These are phyloP conservation scores for Paramecium bursaria DNA, from an alignment of 73 alveolate genomes.

Conservation along the genomic window DNA sequence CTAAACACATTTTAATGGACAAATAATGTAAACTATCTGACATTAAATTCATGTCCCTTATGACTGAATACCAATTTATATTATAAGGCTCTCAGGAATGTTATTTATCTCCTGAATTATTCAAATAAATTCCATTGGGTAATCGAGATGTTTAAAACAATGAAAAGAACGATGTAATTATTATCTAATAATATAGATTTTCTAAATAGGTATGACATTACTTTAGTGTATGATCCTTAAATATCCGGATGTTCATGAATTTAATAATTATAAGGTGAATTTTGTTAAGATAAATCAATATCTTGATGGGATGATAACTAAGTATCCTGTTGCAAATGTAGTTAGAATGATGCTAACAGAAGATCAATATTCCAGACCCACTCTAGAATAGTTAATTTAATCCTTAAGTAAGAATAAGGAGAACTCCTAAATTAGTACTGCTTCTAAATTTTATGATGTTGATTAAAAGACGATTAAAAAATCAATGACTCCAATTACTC, in stretches of 20 bases:
- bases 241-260: conserved; percentile 27
- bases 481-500: conserved; percentile 41
- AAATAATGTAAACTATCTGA: background rate
- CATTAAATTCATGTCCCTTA: conserved; percentile 14
- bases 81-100: background rate
- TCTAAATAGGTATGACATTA: conserved; percentile 2
- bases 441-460: background rate
- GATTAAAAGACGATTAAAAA: background rate
- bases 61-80: background rate
- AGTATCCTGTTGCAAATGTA: background rate
- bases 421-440: background rate
- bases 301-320: background rate
- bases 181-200: background rate
- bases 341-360: conserved; percentile 18
- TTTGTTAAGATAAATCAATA: background rate
- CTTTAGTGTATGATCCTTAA: conserved; percentile 41
- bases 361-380: conserved; percentile 36
- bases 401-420: background rate
- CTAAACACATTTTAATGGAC: conserved; percentile 29
- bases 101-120: conserved; percentile 27
- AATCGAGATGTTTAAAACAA: background rate
- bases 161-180: conserved; percentile 30
- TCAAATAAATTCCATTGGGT: conserved; percentile 5
- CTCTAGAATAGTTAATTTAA: conserved; percentile 8
- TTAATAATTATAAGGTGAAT: background rate